Conservation (phyloP, 352 stramenopile genomes). For the Pythium volutum region DNA sequence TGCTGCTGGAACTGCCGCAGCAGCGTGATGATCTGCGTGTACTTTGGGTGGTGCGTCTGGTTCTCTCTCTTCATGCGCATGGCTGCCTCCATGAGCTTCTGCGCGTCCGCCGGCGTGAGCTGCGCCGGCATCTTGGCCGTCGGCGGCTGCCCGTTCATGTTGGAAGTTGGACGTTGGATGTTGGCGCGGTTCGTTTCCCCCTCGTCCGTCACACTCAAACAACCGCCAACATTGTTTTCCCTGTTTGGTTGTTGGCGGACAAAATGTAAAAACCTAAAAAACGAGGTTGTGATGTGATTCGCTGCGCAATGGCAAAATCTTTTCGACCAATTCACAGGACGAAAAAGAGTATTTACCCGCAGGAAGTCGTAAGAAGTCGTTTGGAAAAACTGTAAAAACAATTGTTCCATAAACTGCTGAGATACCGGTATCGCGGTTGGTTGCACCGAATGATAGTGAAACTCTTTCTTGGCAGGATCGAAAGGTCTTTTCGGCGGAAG, state of each 20-base stretch:
- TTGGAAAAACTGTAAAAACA: constrained; percentile 6
- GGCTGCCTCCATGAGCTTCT: constrained; percentile 83
- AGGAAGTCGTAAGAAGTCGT: constrained; percentile 1
- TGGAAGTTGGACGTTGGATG: neutral
- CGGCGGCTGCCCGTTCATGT: constrained; percentile 17
- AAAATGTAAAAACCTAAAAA: constrained; percentile 14
- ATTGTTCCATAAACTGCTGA: constrained; percentile 28
- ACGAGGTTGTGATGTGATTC: constrained; percentile 14
- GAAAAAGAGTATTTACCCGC: constrained; percentile 10
- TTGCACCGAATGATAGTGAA: constrained; percentile 17
- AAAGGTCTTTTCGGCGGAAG: constrained; percentile 33
- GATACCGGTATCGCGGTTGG: constrained; percentile 21
- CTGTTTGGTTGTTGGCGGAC: neutral
- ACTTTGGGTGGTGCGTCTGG: constrained; percentile 79
- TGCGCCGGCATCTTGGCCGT: constrained; percentile 18
- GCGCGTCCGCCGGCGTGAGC: constrained; percentile 65
- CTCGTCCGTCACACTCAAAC: neutral
- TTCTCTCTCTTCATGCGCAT: constrained; percentile 76
- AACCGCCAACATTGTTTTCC: constrained; percentile 2
- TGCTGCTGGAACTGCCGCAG: constrained; percentile 76
- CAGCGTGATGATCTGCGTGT: constrained; percentile 77
- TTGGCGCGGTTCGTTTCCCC: constrained; percentile 9
- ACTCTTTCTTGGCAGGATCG: constrained; percentile 29
- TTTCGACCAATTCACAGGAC: constrained; percentile 13
- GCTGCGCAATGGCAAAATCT: neutral